Evolutionary conservation across 1,139 yeast species (phyloP).

Genomic region (Candida glucosophila): DNA sequence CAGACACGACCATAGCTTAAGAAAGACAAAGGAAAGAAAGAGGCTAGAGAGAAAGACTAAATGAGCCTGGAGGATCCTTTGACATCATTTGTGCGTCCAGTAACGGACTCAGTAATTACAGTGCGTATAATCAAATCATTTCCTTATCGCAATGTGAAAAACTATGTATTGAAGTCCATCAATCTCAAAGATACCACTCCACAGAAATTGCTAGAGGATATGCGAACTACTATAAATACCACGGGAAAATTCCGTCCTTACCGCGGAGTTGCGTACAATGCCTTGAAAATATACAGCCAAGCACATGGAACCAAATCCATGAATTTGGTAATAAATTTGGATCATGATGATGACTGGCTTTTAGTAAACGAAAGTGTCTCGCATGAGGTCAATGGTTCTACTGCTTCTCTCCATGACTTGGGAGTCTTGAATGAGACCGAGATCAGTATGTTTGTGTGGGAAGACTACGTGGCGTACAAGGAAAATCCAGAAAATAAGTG

Average conservation of each 20-base stretch:
- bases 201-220: conserved; percentile 42
- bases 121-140: conserved; percentile 84
- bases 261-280: conserved; percentile 66
- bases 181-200: conserved; percentile 70
- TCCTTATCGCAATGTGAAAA: conserved; percentile 85
- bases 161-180: conserved; percentile 62
- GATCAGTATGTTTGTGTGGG: conserved; percentile 63
- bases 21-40: too few species aligned
- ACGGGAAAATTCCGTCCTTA: conserved; percentile 75
- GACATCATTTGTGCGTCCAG: conserved; percentile 61
- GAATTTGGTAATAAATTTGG: conserved; percentile 85
- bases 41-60: conserved; percentile 1
- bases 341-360: conserved; percentile 55
- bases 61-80: conserved; percentile 44
- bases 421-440: conserved; percentile 90
- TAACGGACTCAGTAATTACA: conserved; percentile 66
- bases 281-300: conserved; percentile 80
- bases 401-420: conserved; percentile 47
- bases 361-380: conserved; percentile 23
- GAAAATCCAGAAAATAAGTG: conserved; percentile 86
- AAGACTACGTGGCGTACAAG: conserved; percentile 60
- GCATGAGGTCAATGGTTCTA: conserved; percentile 22
- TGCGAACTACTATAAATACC: conserved; percentile 43
- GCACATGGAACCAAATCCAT: conserved; percentile 94
- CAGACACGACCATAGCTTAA: too few species aligned